phyloP scores from a whole-genome alignment of 805 yeast species.

The Lipomyces sp. region DNA sequence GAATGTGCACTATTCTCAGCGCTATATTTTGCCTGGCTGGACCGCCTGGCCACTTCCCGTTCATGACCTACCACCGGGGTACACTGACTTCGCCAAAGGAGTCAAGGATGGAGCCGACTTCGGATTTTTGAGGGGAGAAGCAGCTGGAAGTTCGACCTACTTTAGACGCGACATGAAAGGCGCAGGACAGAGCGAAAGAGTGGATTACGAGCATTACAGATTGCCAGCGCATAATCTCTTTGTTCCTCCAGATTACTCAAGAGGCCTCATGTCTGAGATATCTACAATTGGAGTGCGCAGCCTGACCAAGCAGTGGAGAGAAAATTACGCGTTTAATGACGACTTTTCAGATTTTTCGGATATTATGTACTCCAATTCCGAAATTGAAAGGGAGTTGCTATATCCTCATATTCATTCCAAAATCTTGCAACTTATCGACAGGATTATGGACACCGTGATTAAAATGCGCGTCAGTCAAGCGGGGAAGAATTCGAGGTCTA shows the following conservation, averaged over 20 bases:
- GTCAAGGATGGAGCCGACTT: too few relatives aligned
- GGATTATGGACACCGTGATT: constrained; percentile 5
- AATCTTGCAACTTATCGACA: constrained; percentile 10
- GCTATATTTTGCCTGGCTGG: too few relatives aligned
- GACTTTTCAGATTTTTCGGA: neutral
- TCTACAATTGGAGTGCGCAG: constrained; percentile 11
- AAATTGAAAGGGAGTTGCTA: constrained; percentile 8
- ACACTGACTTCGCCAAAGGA: too few relatives aligned
- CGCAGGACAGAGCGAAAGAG: too few relatives aligned
- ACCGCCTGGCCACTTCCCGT: constrained; percentile 19
- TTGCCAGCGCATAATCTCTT: constrained; percentile 5
- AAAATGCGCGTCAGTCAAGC: constrained; percentile 7
- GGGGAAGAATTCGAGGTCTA: neutral
- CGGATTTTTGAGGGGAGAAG: too few relatives aligned
- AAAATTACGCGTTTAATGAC: neutral
- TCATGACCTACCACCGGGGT: constrained; percentile 1
- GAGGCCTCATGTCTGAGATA: constrained; percentile 8
- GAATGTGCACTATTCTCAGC: too few relatives aligned
- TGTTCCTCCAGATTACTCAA: constrained; percentile 1
- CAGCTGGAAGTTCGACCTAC: too few relatives aligned
- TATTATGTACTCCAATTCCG: constrained; percentile 1
- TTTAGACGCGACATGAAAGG: too few relatives aligned
- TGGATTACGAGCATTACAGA: constrained; percentile 10
- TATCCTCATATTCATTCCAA: constrained; percentile 13
- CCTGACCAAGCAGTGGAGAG: constrained; percentile 2